Base-by-base conservation (phyloP, 2,329 filamentous ascomycete species). In the Diaporthe amygdali region DNA sequence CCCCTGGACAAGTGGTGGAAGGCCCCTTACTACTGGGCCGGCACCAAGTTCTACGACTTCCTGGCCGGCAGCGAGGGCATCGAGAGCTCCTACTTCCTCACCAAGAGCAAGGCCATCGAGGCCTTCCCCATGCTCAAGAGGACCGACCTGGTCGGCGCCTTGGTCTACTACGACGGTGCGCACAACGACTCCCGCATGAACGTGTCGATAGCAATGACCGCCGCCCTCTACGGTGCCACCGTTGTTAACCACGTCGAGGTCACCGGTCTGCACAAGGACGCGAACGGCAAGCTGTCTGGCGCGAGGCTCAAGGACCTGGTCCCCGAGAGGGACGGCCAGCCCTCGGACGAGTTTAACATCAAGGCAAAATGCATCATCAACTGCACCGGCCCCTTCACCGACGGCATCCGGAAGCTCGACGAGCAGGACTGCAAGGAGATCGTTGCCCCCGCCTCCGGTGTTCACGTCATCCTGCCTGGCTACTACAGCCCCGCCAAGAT, bases 181-280 rank as follows among this genome's bases (percentile, higher is more conserved):
- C 94, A 96, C 84, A 96, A 96, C 79, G 93, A 96, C 79, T 94
- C 93, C 32, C 90, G 93, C 73, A 96, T 96, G 93, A 96, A 96
- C 80, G 91, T 95, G 55, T 94, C 93, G 12, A 87, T 96, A 61
- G 93, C 92, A 27, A 91, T 94, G 85, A 96, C 93, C 9, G 93
- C 93, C 68, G 91, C 92, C 10, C 86, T 95, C 44, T 95, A 95
- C 79, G 94, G 94, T 70, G 91, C 91, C 56, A 96, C 93, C 17
- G 88, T 96, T 30, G 90, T 95, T 72, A 96, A 94, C 82, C 92
- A 96, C 82, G 86, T 94, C 81, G 92, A 96, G 81, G 93, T 96
- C 41, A 95, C 92, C 2, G 85, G 84, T 37, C 85, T 96, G 41
- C 88, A 91, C 68, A 96, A 95, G 84, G 92, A 94, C 76, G 88